phyloP scores from a whole-genome alignment of 1,284 basidiomycete species.

The Leucoagaricus sp. region DNA sequence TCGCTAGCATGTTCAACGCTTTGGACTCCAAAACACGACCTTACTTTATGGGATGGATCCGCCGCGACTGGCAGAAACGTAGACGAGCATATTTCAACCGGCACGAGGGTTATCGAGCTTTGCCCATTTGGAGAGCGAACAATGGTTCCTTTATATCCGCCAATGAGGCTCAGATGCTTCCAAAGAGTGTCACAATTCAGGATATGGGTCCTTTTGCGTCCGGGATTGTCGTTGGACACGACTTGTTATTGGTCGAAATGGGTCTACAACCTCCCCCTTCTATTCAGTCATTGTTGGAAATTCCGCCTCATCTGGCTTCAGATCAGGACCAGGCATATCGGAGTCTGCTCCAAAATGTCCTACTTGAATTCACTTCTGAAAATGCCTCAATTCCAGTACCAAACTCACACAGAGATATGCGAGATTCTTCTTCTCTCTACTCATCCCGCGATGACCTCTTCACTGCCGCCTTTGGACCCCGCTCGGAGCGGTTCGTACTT shows the following conservation, averaged over 20 bases:
- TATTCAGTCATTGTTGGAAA: background rate
- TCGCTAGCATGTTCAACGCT: background rate
- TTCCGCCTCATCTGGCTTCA: background rate
- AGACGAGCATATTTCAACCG: background rate
- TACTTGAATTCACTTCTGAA: background rate
- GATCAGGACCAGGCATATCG: background rate
- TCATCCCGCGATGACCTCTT: constrained; percentile 33
- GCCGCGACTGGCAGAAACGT: background rate
- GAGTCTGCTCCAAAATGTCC: background rate
- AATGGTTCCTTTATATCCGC: background rate
- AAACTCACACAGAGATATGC: constrained; percentile 26
- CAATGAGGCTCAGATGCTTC: constrained; percentile 7
- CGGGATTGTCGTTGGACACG: background rate
- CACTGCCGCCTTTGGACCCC: constrained; percentile 31
- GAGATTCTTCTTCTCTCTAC: constrained; percentile 29
- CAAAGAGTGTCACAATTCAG: background rate
- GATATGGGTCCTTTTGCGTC: constrained; percentile 6
- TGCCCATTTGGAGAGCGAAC: constrained; percentile 5
- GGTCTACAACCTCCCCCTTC: constrained; percentile 3
- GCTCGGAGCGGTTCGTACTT: constrained; percentile 32
- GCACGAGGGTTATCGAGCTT: background rate
- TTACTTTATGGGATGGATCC: constrained; percentile 1
- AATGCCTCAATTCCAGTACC: constrained; percentile 27
- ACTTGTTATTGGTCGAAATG: background rate
- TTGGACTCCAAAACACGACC: background rate